phyloP scores from a whole-genome alignment of 352 stramenopile species.

The Pythium chondricola region DNA sequence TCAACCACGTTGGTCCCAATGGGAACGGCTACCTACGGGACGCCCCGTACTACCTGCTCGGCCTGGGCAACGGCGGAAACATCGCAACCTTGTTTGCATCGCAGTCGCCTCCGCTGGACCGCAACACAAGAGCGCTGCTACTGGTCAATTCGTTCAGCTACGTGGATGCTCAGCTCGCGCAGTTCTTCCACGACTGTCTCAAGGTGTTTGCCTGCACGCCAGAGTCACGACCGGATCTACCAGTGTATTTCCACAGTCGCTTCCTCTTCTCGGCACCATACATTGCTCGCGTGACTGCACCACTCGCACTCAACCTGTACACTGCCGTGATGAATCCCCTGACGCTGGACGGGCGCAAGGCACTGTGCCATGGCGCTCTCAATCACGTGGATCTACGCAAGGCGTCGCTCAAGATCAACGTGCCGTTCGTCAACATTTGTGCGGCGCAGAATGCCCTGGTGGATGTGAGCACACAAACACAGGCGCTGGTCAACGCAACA shows the following conservation, averaged over 20 bases:
- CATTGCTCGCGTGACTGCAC: constrained; percentile 87
- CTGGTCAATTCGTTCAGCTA: constrained; percentile 88
- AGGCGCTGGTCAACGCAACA: constrained; percentile 53
- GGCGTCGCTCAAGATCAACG: constrained; percentile 39
- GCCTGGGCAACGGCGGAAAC: constrained; percentile 88
- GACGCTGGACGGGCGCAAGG: constrained; percentile 82
- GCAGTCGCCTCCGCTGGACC: constrained; percentile 34
- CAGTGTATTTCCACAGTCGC: constrained; percentile 93
- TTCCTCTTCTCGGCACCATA: constrained; percentile 93
- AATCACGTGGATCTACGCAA: constrained; percentile 74
- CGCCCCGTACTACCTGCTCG: constrained; percentile 90
- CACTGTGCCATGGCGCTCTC: constrained; percentile 87
- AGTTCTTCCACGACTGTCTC: constrained; percentile 92
- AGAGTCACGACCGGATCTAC: constrained; percentile 87
- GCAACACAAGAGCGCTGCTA: constrained; percentile 74
- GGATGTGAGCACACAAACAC: constrained; percentile 68
- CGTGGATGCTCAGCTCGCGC: constrained; percentile 88
- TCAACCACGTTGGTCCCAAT: constrained; percentile 40
- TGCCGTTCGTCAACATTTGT: constrained; percentile 86
- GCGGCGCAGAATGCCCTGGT: constrained; percentile 85
- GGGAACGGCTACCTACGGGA: constrained; percentile 43
- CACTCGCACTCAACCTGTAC: constrained; percentile 94
- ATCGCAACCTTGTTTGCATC: constrained; percentile 81
- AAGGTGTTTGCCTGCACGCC: constrained; percentile 92
- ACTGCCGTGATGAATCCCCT: constrained; percentile 94